Conservation (phyloP, 2,329 filamentous ascomycete genomes). For the Alternaria arbusti region DNA sequence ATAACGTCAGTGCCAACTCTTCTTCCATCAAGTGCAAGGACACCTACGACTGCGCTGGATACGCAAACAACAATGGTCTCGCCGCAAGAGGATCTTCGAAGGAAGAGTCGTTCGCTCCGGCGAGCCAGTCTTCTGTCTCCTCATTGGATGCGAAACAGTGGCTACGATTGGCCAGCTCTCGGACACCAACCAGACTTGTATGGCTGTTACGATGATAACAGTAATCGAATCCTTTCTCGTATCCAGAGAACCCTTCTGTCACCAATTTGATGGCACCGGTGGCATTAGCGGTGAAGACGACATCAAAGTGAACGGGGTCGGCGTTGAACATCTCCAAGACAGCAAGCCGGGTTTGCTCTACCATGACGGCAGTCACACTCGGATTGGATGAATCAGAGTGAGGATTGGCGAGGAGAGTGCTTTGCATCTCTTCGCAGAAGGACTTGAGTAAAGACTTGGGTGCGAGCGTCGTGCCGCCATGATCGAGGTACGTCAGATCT, state of each 20-base stretch:
- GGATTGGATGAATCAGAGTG: constrained; percentile 68
- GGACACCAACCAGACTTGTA: constrained; percentile 82
- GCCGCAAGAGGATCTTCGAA: constrained; percentile 17
- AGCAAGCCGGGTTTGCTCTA: constrained; percentile 53
- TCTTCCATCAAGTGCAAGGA: neutral
- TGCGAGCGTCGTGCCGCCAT: constrained; percentile 56
- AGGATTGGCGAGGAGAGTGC: constrained; percentile 70
- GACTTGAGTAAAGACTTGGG: constrained; percentile 63
- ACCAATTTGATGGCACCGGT: constrained; percentile 90
- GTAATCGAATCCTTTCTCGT: constrained; percentile 73
- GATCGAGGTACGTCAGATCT: constrained; percentile 53
- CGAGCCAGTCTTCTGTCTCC: constrained; percentile 71
- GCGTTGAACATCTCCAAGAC: constrained; percentile 78
- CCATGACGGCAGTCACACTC: constrained; percentile 63
- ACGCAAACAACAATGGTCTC: constrained; percentile 67
- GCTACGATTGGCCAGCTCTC: constrained; percentile 69
- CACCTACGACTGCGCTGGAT: constrained; percentile 75
- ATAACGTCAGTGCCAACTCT: neutral
- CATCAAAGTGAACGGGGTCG: constrained; percentile 78
- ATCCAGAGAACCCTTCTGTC: constrained; percentile 73
- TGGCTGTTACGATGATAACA: constrained; percentile 83
- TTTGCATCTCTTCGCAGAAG: constrained; percentile 63
- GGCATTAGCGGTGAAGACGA: constrained; percentile 92
- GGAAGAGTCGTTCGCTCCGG: neutral
- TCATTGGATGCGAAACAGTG: constrained; percentile 68